A percentile compares a stretch with the other conserved stretches of the same genome.
These are phyloP conservation scores for Colletotrichum lentis DNA, from an alignment of 2,329 filamentous ascomycete genomes.

Conservation along the genomic window DNA sequence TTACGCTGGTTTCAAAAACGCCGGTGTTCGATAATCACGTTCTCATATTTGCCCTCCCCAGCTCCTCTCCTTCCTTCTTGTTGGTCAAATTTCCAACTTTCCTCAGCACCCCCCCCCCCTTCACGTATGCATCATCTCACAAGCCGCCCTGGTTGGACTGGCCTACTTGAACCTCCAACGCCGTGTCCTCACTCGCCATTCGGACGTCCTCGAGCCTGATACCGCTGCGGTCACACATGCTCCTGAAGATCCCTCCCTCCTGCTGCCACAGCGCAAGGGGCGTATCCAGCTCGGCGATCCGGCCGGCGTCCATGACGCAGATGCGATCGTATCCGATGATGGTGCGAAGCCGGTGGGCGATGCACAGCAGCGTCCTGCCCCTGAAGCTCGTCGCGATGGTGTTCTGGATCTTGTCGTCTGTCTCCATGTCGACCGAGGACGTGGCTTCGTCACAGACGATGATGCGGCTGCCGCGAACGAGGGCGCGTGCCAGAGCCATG, in stretches of 20 bases:
- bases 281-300: slow-evolving; percentile 84
- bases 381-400: slow-evolving; percentile 87
- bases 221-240: slow-evolving; percentile 89
- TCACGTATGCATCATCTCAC: not conserved
- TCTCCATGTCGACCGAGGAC: slow-evolving; percentile 92
- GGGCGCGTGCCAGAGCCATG: slow-evolving; percentile 90
- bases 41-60: not conserved
- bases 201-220: slow-evolving; percentile 69
- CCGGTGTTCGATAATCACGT: not conserved
- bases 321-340: slow-evolving; percentile 96
- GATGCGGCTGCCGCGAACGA: slow-evolving; percentile 87
- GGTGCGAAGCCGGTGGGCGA: slow-evolving; percentile 89
- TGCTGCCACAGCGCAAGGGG: slow-evolving; percentile 76
- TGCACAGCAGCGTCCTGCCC: slow-evolving; percentile 88
- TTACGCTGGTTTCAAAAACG: not conserved
- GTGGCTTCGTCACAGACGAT: slow-evolving; percentile 98
- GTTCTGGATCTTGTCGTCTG: slow-evolving; percentile 91
- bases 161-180: slow-evolving; percentile 24
- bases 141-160: slow-evolving; percentile 37
- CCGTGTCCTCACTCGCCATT: slow-evolving; percentile 51
- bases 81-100: slow-evolving; percentile 28
- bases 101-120: slow-evolving; percentile 6
- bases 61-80: not conserved
- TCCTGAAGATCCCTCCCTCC: slow-evolving; percentile 78
- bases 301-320: slow-evolving; percentile 92